Base-by-base conservation (phyloP, 345 rosid species). In the Camelina neglecta region DNA sequence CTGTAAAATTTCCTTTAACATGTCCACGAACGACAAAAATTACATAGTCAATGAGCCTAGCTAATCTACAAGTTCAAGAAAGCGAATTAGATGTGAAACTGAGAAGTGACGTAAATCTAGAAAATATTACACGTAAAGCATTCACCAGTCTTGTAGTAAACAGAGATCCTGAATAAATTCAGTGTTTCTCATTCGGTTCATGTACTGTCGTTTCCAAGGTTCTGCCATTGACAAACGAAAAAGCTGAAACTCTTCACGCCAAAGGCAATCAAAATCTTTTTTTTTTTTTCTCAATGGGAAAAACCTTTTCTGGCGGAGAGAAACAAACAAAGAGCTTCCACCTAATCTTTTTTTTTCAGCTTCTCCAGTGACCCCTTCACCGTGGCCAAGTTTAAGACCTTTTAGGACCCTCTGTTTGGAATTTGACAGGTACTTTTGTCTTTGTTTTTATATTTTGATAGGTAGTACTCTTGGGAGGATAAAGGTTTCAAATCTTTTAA, bases 201-300 rank as follows among this genome's bases (percentile, higher is more conserved):
- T 74, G 66, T 47, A 45, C 60, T 65, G 78, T 66, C 39, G 31
- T 67, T 66, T 67, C 67, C 78, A 67, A 48, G 23, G 51, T 38
- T 29, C 45, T 38, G 45, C 24, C 64, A 67, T 35, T 41, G 4
- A 67, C 54, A 67, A 51, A 12, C 33, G 13, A 60, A 11, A 21
- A 21, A 45, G 51, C 51, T 66, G 44, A 47, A 57, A 47, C 35
- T 59, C 47, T 31, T 70, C 57, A 58, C 45, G 45, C 74, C 24
- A 48, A 60, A 48, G 39, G 2, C 58, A 60, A 49, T 7, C 31
- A 56, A 4, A 7, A 48, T n/a, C 4, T 6, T 15, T 39, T 35
- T 8, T 48, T 18, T n/a, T 38, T 35, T 69, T 11, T 69, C 16
- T 16, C 21, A 24, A 38, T 36, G 39, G 51, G 24, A 58, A 60